A percentile compares a stretch with the other conserved stretches of the same genome.
Evolutionary conservation across 202 grass and related monocot genomes (phyloP).

Genomic region (Schoenoplectus tabernaemontani): DNA sequence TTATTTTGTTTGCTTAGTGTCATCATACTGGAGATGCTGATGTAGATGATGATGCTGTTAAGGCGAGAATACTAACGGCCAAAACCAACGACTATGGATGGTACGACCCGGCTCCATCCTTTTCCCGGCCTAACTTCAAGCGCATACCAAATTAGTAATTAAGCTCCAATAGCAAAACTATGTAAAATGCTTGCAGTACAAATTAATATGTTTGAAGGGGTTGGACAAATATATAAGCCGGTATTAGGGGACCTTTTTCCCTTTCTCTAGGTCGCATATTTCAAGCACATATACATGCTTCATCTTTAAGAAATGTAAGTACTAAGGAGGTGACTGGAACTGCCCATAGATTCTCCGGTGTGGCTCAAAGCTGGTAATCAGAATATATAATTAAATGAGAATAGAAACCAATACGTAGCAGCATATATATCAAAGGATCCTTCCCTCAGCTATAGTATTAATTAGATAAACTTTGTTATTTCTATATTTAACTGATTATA

Average conservation of each 20-base stretch:
- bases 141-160: conserved; percentile 57
- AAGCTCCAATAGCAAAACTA: neutral
- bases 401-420: neutral
- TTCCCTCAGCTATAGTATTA: neutral
- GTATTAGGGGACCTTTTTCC: neutral
- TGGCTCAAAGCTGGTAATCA: too few species aligned
- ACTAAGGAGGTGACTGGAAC: neutral
- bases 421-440: neutral
- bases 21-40: conserved; percentile 2
- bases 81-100: conserved; percentile 57
- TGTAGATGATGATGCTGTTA: neutral
- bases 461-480: neutral
- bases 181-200: neutral
- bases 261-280: conserved; percentile 39
- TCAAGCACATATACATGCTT: conserved; percentile 32
- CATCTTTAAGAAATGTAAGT: neutral
- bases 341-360: neutral
- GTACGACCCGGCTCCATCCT: conserved; percentile 43
- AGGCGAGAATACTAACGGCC: conserved; percentile 34
- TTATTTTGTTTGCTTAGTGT: neutral
- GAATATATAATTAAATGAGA: neutral
- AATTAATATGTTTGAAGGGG: neutral
- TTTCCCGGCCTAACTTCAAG: conserved; percentile 60
- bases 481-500: neutral
- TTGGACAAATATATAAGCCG: neutral